Evolutionary conservation across 192 early-diverging fungal genomes (phyloP).

Genomic region (Coemansia sp.): DNA sequence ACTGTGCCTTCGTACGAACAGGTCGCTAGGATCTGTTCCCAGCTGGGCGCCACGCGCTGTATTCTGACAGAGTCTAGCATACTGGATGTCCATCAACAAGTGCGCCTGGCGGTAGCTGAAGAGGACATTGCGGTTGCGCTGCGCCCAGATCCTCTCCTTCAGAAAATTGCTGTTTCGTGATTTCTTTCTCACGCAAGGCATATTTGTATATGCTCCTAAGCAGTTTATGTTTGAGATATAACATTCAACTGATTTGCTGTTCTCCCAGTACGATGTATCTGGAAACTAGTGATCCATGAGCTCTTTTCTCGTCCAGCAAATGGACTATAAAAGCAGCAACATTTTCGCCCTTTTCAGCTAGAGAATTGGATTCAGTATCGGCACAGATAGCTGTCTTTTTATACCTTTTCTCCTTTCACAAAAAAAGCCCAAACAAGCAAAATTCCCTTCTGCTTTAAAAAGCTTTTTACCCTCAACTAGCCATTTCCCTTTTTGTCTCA

Average conservation of each 20-base stretch:
- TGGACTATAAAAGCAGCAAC: constrained; percentile 13
- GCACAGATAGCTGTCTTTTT: constrained; percentile 18
- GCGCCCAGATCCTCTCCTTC: constrained; percentile 62
- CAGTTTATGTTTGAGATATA: not conserved
- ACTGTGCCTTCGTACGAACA: constrained; percentile 62
- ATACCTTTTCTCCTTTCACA: constrained; percentile 1
- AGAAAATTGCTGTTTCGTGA: constrained; percentile 47
- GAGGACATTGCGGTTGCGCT: constrained; percentile 80
- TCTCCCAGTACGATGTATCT: not conserved
- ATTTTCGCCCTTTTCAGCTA: not conserved
- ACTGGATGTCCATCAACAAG: constrained; percentile 66
- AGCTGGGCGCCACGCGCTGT: constrained; percentile 63
- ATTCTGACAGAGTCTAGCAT: constrained; percentile 65
- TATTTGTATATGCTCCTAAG: not conserved
- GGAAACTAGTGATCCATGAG: not conserved
- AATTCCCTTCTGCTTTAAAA: not conserved
- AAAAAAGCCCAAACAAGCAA: too few relatives aligned
- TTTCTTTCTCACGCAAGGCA: not conserved
- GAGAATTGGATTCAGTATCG: constrained; percentile 9
- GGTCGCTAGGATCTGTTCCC: constrained; percentile 63
- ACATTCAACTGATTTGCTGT: not conserved
- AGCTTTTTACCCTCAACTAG: not conserved
- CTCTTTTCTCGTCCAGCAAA: not conserved
- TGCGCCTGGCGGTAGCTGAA: constrained; percentile 72
- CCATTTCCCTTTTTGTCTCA: not conserved